Evolutionary conservation across 1,284 basidiomycete species (phyloP).

Genomic region (Albatrellus sp.): DNA sequence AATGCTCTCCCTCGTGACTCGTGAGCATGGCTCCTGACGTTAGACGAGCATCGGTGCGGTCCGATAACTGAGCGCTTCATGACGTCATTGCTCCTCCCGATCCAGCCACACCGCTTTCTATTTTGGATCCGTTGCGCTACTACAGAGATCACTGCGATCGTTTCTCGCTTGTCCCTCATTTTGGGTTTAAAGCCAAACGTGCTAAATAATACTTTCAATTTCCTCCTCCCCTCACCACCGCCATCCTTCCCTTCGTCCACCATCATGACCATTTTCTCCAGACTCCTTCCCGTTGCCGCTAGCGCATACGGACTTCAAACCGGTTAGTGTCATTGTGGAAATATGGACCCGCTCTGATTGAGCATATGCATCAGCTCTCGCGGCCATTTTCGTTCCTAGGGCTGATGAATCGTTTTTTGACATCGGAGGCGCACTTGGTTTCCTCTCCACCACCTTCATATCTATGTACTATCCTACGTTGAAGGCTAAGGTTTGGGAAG

Average conservation of each 20-base stretch:
- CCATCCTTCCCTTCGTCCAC: not conserved
- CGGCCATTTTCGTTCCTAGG: constrained; percentile 42
- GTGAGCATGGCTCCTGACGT: too few relatives aligned
- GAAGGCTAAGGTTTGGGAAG: constrained; percentile 32
- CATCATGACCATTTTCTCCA: constrained; percentile 25
- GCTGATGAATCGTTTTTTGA: constrained; percentile 48
- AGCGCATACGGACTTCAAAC: constrained; percentile 28
- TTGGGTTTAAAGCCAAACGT: too few relatives aligned
- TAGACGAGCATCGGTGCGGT: too few relatives aligned
- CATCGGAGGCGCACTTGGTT: constrained; percentile 52
- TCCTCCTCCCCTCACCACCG: not conserved
- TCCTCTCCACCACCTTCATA: constrained; percentile 47
- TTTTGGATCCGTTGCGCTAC: too few relatives aligned
- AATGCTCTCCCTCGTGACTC: too few relatives aligned
- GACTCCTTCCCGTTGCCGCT: constrained; percentile 22
- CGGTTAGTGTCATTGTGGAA: constrained; percentile 13
- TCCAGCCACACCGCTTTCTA: too few relatives aligned
- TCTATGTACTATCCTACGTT: constrained; percentile 52
- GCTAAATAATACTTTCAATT: not conserved
- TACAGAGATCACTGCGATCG: too few relatives aligned
- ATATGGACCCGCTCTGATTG: not conserved
- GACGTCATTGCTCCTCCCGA: too few relatives aligned
- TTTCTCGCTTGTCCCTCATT: too few relatives aligned
- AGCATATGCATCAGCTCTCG: constrained; percentile 24
- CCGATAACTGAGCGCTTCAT: too few relatives aligned